These are phyloP conservation scores for Blastocladiella emersonii DNA, from an alignment of 371 early-diverging fungal genomes.

Conservation along the genomic window DNA sequence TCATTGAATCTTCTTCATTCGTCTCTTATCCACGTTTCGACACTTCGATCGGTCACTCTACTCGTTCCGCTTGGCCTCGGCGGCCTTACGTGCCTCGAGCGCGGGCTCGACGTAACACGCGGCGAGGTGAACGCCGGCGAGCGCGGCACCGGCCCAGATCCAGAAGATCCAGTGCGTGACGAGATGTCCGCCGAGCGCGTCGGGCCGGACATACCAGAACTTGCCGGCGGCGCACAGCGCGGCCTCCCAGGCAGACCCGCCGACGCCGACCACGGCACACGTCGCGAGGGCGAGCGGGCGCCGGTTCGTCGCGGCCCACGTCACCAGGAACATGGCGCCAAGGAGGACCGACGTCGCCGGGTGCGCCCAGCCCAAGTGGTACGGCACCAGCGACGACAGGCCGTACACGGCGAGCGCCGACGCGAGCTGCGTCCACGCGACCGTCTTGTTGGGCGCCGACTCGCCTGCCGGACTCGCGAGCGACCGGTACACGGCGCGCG, in stretches of 20 bases:
- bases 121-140: neutral
- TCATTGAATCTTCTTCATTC: neutral
- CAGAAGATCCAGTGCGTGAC: neutral
- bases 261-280: neutral
- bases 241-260: neutral
- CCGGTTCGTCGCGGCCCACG: neutral
- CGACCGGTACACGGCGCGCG: neutral
- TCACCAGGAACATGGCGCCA: neutral
- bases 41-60: too few relatives aligned
- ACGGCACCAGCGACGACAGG: neutral
- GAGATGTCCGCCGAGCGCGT: neutral
- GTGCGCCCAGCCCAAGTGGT: neutral
- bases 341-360: neutral
- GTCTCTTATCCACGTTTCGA: too few relatives aligned
- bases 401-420: neutral
- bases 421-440: neutral
- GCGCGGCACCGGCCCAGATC: neutral
- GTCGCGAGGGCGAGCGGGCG: neutral
- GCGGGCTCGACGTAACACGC: neutral
- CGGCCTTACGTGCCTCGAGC: neutral
- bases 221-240: neutral
- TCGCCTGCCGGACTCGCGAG: neutral
- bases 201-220: neutral
- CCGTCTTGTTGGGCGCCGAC: neutral
- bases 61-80: neutral